Evolutionary conservation across 108 stramenopile genomes (phyloP), one percentile per base, ranked within the genome.

Genomic region (Cylindrotheca fusiformis): DNA sequence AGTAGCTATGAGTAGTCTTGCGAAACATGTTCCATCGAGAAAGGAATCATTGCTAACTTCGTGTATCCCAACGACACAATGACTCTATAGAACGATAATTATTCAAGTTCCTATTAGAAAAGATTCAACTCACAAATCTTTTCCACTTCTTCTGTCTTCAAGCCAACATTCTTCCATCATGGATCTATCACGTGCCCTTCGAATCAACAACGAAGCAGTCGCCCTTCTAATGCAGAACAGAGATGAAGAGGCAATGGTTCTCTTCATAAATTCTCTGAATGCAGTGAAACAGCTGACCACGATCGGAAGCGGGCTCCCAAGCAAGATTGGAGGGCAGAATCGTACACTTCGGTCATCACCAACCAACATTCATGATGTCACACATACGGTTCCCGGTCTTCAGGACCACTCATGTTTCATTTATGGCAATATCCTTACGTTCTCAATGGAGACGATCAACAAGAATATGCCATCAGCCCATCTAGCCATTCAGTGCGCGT

Each of bases 401-500:
- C 36, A 41, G 6, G 36, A 41, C 14, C 36, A 10, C 36, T 10
- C 6, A 6, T 41, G 36, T 14, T 41, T 41, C 36, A 14, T 41
- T 14, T 41, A 10, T 41, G 36, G 10, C 10, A 41, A 14, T 14
- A 14, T 14, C 36, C 6, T 41, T 14, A 41, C 36, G 36, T 14
- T 41, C 6, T 41, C 36, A 10, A 14, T 14, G 36, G 36, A 41
- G 36, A 41, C 10, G 10, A 41, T 41, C 36, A 41, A 41, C 36
- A 14, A 41, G 6, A 41, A 10, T 41, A n/a, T n/a, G n/a, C n/a
- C n/a, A n/a, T n/a, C n/a, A n/a, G n/a, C 51, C 3, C 33, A 53
- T 21, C 8, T 53, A 23, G 52, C 52, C 52, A 36, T 64, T 27
- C 63, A 64, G 14, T 64, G 36, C 63, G 55, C 65, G 20, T 36